These are phyloP conservation scores for Mucor lusitanicus DNA, from an alignment of 371 early-diverging fungal genomes.

Conservation along the genomic window DNA sequence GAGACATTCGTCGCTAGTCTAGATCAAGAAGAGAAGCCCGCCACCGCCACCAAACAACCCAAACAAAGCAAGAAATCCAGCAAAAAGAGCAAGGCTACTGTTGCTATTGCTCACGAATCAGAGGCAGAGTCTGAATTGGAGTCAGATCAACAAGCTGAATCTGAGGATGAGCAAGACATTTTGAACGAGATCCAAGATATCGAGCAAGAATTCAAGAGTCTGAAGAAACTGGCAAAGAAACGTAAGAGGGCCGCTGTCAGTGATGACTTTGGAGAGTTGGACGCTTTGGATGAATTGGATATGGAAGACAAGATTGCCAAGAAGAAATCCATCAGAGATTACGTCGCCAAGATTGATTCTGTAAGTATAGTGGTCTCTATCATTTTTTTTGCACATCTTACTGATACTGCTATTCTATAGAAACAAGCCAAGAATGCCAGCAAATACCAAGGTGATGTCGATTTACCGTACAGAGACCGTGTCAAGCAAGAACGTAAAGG, in stretches of 20 bases:
- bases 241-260: constrained; percentile 49
- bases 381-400: not conserved
- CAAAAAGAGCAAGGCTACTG: not conserved
- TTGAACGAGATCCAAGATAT: constrained; percentile 42
- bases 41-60: not conserved
- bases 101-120: not conserved
- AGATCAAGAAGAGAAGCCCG: not conserved
- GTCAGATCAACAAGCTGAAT: constrained; percentile 28
- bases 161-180: constrained; percentile 38
- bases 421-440: constrained; percentile 45
- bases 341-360: constrained; percentile 73
- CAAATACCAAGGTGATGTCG: constrained; percentile 70
- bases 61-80: not conserved
- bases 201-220: constrained; percentile 53
- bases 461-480: constrained; percentile 75
- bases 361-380: constrained; percentile 30
- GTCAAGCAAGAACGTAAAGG: constrained; percentile 57
- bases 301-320: constrained; percentile 77
- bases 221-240: constrained; percentile 42
- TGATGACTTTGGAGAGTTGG: constrained; percentile 82
- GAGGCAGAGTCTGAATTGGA: constrained; percentile 12
- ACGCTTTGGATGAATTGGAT: constrained; percentile 74
- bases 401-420: constrained; percentile 12
- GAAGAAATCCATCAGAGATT: constrained; percentile 71
- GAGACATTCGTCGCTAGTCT: constrained; percentile 23